A percentile compares a stretch with the other conserved stretches of the same genome.
phyloP scores from a whole-genome alignment of 1,139 yeast genomes.

The Diutina ranongensis region DNA sequence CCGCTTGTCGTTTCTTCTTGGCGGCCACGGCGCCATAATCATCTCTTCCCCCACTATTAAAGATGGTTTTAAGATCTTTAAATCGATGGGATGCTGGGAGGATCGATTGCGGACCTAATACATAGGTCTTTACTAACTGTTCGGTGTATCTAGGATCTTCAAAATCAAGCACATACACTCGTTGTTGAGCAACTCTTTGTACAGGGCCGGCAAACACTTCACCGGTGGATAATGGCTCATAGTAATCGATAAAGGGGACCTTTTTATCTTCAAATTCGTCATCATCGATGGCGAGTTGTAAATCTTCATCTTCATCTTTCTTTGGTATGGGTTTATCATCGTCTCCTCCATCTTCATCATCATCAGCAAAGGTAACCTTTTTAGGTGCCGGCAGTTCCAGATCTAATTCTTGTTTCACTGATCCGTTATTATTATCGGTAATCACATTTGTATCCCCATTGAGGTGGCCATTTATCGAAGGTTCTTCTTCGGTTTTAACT shows the following conservation, averaged over 20 bases:
- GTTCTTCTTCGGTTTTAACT: not conserved
- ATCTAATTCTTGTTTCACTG: slow-evolving; percentile 5
- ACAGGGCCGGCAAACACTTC: slow-evolving; percentile 51
- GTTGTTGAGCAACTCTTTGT: slow-evolving; percentile 43
- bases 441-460: not conserved
- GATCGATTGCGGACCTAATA: slow-evolving; percentile 53
- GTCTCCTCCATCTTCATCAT: slow-evolving; percentile 11
- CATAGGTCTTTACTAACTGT: slow-evolving; percentile 25
- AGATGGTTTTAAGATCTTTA: slow-evolving; percentile 43
- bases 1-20: slow-evolving; percentile 17
- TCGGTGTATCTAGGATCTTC: slow-evolving; percentile 18
- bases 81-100: slow-evolving; percentile 42
- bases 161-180: slow-evolving; percentile 37
- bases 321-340: too few relatives aligned
- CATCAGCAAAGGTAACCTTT: slow-evolving; percentile 23
- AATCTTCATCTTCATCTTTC: slow-evolving; percentile 9
- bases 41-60: slow-evolving; percentile 17
- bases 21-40: slow-evolving; percentile 30
- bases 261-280: not conserved
- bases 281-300: not conserved
- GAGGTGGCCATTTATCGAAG: not conserved
- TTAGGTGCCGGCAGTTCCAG: not conserved
- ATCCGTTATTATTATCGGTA: not conserved
- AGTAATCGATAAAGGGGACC: slow-evolving; percentile 9
- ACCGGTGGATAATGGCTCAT: slow-evolving; percentile 10